A percentile compares a stretch with the other conserved stretches of the same genome.
phyloP scores from a whole-genome alignment of 208 protist genomes.

The Leishmania martiniquensis region DNA sequence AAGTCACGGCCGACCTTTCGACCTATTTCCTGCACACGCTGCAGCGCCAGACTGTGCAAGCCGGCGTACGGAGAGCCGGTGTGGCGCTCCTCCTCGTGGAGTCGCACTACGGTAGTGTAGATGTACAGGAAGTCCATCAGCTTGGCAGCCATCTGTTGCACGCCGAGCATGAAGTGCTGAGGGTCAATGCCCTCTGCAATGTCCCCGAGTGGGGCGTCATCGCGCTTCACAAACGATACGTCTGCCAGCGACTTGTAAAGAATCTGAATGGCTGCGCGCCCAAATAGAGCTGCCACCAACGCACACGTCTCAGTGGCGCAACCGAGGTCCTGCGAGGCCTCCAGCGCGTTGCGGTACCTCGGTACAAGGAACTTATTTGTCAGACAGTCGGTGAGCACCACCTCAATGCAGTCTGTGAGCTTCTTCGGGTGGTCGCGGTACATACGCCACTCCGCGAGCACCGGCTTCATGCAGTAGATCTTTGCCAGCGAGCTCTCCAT shows the following conservation, averaged over 20 bases:
- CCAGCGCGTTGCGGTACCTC: constrained; percentile 72
- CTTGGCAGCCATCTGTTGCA: constrained; percentile 75
- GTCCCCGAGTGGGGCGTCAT: constrained; percentile 60
- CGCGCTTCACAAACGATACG: constrained; percentile 72
- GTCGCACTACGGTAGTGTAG: constrained; percentile 53
- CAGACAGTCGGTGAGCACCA: constrained; percentile 63
- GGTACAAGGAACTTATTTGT: constrained; percentile 72
- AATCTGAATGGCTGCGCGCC: constrained; percentile 69
- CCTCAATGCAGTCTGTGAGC: constrained; percentile 50
- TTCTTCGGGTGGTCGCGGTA: constrained; percentile 54
- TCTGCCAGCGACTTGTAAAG: constrained; percentile 72
- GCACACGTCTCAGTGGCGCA: constrained; percentile 34
- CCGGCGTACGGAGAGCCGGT: constrained; percentile 32
- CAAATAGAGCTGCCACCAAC: constrained; percentile 65
- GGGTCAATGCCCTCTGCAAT: constrained; percentile 79
- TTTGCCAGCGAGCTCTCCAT: constrained; percentile 47
- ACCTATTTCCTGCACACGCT: constrained; percentile 51
- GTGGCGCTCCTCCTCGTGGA: constrained; percentile 62
- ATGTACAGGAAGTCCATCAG: constrained; percentile 83
- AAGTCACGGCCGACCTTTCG: constrained; percentile 68
- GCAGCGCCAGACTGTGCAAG: constrained; percentile 50
- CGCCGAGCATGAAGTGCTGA: constrained; percentile 68
- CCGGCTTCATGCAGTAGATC: constrained; percentile 64
- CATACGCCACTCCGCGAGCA: constrained; percentile 73
- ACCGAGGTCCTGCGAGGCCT: constrained; percentile 48